Base-by-base conservation (phyloP, 352 stramenopile genomes). In the Pilasporangium apinafurcum region DNA sequence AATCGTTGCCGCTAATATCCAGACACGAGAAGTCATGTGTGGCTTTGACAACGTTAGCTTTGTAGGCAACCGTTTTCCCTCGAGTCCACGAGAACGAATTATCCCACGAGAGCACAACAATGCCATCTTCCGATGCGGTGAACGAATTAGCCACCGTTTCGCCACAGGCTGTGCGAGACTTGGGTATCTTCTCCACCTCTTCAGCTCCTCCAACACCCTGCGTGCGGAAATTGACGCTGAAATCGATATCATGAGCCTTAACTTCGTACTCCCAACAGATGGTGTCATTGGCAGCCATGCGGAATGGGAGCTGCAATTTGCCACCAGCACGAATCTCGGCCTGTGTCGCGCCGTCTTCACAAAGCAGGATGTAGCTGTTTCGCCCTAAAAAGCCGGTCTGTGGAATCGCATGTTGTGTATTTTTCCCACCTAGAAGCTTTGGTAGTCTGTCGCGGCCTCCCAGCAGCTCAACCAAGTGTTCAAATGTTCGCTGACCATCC, bases 201-300 rank as follows among this genome's bases (percentile, higher is more conserved):
- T 77, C 60, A 1, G 77, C 77, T 10, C 74, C 77, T 33, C 77
- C 77, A 1, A 83, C 56, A 21, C 74, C 77, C 41, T 89, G 77
- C 13, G 71, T 89, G 39, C 77, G 74, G 34, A 83, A 74, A 46
- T 80, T 85, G 56, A 89, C 67, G 22, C 59, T 51, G 43, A 89
- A 89, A 13, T 81, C 53, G 21, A 89, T 72, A 48, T 89, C 73
- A 29, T 68, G 62, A 12, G 57, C 48, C 38, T 83, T 75, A 21
- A 89, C 60, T 24, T 76, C 68, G 48, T 76, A 86, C 38, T 89
- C 77, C 73, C 71, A 89, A 59, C 77, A 89, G 22, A 89, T 53
- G 2, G 77, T 86, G 50, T 89, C 71, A 40, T 86, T 85, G 8
- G 59, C 64, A 3, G 51, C 65, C 47, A 86, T 82, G 20, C 77